Evolutionary conservation across 2,329 filamentous ascomycete species (phyloP), one percentile per base, ranked within the genome.

Genomic region (Monosporascus sp.): DNA sequence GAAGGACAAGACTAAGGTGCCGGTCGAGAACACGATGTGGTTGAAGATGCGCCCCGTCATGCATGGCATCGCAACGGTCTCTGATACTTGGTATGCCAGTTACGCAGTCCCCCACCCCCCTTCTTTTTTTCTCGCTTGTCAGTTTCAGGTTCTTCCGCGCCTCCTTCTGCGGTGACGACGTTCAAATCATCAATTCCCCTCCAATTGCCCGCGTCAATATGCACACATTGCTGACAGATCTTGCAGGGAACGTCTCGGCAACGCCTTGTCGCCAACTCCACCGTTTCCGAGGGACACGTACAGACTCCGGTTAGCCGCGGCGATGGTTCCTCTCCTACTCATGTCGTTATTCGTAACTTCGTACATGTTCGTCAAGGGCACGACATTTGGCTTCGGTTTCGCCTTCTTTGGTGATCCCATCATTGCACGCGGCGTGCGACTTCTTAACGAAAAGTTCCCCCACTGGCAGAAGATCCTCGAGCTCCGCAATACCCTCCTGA

Each of bases 351-450:
- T 85, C 27, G 72, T 77, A 0, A 79, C 76, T 0, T 78, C 82
- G 0, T 83, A 87, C 58, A 75, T 82, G 67, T 72, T 86, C 22
- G 71, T 81, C 44, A 94, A 93, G 64, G 78, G 79, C 2, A 68
- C 80, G 2, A 85, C 83, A 0, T 86, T 94, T 50, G 74, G 81
- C 6, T 58, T 82, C n/a, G 90, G 90, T 0, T 83, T 92, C 57
- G 80, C 74, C 2, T 90, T 95, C 73, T 96, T 95, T 58, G 88
- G 87, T 1, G 87, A 93, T 55, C 90, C 90, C 0, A 61, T 92
- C 57, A 83, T 93, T 52, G 73, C 75, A 35, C 79, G 78, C 14
- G 81, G 76, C 2, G 65, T 90, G 4, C 68, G 70, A 14, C 80
- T 82, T 59, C 69, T 89, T 27, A 85, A 89, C 67, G 72, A 70